phyloP scores from a whole-genome alignment of 148 eudicot species.

The Rhododendron henanense region DNA sequence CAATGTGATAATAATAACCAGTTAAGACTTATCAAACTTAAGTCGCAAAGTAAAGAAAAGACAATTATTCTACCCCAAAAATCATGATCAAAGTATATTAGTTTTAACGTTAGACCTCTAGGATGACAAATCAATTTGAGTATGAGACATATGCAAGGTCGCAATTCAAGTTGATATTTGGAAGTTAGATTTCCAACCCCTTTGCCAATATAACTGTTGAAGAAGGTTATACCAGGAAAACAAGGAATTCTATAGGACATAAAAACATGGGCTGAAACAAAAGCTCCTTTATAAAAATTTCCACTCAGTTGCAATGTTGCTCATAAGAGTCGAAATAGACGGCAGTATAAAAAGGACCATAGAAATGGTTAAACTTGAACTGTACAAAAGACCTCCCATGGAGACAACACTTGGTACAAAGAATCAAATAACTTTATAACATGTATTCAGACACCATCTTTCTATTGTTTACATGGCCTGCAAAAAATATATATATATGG shows the following conservation, averaged over 20 bases:
- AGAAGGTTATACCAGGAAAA: neutral
- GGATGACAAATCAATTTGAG: neutral
- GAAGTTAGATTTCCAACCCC: neutral
- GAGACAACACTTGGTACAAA: slow-evolving; percentile 6
- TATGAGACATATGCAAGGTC: neutral
- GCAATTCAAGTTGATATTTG: neutral
- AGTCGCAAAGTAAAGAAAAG: neutral
- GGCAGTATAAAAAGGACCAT: neutral
- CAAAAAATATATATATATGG: slow-evolving; percentile 18
- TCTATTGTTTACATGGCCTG: slow-evolving; percentile 26
- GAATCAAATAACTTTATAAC: neutral
- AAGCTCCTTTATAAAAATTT: neutral
- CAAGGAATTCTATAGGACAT: neutral
- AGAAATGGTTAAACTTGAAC: neutral
- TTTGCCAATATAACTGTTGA: neutral
- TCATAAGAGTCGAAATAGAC: neutral
- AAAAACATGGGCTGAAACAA: neutral
- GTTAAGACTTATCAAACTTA: neutral
- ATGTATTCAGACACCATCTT: slow-evolving; percentile 12
- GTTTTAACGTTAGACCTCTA: neutral
- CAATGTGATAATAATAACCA: neutral
- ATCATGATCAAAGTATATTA: neutral
- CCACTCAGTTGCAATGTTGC: neutral
- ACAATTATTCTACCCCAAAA: neutral
- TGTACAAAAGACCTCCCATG: neutral